Percentiles rank a stretch among this genome's conserved stretches.
Evolutionary conservation across 345 rosid species (phyloP).

Genomic region (Melastoma malabathricum): DNA sequence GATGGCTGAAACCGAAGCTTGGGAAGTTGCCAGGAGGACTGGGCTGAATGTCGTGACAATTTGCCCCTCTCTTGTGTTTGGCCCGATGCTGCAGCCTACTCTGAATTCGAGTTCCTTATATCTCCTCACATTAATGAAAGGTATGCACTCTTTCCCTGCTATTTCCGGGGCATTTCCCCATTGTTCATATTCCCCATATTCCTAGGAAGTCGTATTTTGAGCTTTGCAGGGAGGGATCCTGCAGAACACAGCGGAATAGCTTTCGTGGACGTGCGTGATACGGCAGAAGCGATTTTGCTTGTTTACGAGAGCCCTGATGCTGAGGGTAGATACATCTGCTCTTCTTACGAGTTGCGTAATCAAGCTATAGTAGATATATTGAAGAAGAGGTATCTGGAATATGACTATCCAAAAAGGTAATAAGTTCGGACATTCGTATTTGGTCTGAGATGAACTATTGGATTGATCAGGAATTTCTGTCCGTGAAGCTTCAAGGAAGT

Average conservation of each 20-base stretch:
- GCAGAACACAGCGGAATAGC: background rate
- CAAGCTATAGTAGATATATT: too few relatives aligned
- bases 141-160: slow-evolving; percentile 7
- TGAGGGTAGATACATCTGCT: slow-evolving; percentile 34
- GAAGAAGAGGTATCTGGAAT: too few relatives aligned
- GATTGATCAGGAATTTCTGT: too few relatives aligned
- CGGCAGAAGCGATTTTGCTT: slow-evolving; percentile 26
- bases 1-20: slow-evolving; percentile 30
- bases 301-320: slow-evolving; percentile 30
- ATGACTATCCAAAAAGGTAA: too few relatives aligned
- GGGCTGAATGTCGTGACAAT: slow-evolving; percentile 27
- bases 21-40: slow-evolving; percentile 22
- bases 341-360: slow-evolving; percentile 5
- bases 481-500: too few relatives aligned
- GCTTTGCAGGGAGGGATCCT: too few relatives aligned
- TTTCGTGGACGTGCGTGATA: slow-evolving; percentile 40
- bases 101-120: slow-evolving; percentile 32
- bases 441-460: too few relatives aligned
- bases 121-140: slow-evolving; percentile 24
- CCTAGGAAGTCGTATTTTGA: too few relatives aligned
- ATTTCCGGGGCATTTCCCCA: too few relatives aligned
- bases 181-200: too few relatives aligned
- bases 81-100: slow-evolving; percentile 49
- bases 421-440: too few relatives aligned
- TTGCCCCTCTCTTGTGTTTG: slow-evolving; percentile 33